Evolutionary conservation across 768 basidiomycete genomes (phyloP), one percentile per base, ranked within the genome.

Genomic region (Cantharellus cinnabarinus): DNA sequence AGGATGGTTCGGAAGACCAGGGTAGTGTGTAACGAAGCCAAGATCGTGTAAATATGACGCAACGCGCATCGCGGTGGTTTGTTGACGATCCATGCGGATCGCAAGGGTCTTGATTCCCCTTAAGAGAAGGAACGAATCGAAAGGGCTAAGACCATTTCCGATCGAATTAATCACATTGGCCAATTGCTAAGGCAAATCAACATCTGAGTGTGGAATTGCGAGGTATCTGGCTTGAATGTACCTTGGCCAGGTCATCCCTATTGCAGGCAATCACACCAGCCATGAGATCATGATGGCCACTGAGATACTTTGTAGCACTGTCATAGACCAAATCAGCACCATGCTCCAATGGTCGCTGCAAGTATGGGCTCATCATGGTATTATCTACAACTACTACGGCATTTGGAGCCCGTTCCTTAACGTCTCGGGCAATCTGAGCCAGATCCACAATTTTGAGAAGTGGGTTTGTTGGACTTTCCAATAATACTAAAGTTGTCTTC

Each of bases 291-390:
- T 99, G 95, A 67, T 99, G 95, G 4, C 95, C 95, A 60, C 87
- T 90, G 52, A 99, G 76, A 70, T 98, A 98, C 68, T 99, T 99
- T 34, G 95, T 98, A 5, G 83, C 95, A 61, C 89, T 93, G 70
- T 99, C 95, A 66, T 99, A 99, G 4, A 97, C 93, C 59, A 99
- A 81, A 68, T 99, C 95, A 54, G 89, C 89, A 14, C 94, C 95
- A 57, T 95, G 84, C 66, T 98, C 90, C 42, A 98, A 78, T 5
- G 95, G 95, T 60, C 93, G 74, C 68, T 94, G 91, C 4, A 98
- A 75, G 71, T 97, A 98, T 14, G 95, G 94, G 67, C 91, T 95
- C 94, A 98, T 97, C 95, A 98, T 98, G 61, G 95, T 98, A 68
- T 99, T 98, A 70, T 98, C 95, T 29, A 90, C 89, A 42, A 93